phyloP scores from a whole-genome alignment of 345 rosid genomes.

The Lenwebbia sp. region DNA sequence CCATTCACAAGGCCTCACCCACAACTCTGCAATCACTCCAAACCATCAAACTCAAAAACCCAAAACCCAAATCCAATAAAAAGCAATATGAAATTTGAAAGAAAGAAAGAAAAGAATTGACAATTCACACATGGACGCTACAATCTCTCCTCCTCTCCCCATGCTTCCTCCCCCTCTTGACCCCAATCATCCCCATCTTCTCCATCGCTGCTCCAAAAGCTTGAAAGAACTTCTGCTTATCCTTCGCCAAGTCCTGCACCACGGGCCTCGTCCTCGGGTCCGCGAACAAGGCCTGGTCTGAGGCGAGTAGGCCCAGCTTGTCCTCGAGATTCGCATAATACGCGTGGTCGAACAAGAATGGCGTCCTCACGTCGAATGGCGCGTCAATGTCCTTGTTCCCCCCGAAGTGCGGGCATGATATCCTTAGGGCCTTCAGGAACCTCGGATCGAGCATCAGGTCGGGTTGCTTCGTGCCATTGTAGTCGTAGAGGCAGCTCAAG shows the following conservation, averaged over 20 bases:
- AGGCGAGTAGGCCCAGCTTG: slow-evolving; percentile 50
- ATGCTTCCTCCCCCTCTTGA: slow-evolving; percentile 55
- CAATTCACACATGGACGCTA: slow-evolving; percentile 14
- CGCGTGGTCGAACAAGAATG: slow-evolving; percentile 59
- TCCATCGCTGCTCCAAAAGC: slow-evolving; percentile 71
- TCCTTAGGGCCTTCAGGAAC: slow-evolving; percentile 52
- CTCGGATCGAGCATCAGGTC: slow-evolving; percentile 52
- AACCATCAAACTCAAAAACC: neutral
- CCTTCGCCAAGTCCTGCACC: slow-evolving; percentile 39
- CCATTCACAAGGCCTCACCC: neutral
- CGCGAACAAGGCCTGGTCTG: slow-evolving; percentile 50
- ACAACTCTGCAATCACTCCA: neutral
- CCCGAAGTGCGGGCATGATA: slow-evolving; percentile 56
- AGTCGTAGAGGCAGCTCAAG: slow-evolving; percentile 46
- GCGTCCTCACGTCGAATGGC: slow-evolving; percentile 70
- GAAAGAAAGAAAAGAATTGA: neutral
- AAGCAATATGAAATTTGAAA: no score
- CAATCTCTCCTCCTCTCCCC: slow-evolving; percentile 73
- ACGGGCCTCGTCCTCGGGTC: slow-evolving; percentile 54
- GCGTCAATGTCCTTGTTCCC: slow-evolving; percentile 38
- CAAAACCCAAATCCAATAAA: neutral
- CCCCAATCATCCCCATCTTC: slow-evolving; percentile 70
- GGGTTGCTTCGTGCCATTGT: slow-evolving; percentile 40
- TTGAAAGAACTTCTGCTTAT: slow-evolving; percentile 45
- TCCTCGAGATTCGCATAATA: slow-evolving; percentile 44